Percentiles rank a stretch among this genome's conserved stretches.
phyloP scores from a whole-genome alignment of 768 basidiomycete genomes.

The Suillus brevipes region DNA sequence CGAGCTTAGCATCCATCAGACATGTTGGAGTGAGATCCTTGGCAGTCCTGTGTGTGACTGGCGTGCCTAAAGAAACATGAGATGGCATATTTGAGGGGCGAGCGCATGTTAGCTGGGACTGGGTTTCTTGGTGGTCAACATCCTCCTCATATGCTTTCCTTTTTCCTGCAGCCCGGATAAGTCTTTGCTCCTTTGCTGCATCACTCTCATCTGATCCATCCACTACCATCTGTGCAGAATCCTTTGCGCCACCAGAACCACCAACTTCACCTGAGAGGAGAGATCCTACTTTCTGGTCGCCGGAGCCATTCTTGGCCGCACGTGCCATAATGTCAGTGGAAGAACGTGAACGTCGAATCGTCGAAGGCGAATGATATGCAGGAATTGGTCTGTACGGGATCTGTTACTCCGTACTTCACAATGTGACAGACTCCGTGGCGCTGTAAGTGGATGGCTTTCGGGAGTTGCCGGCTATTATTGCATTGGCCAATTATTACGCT shows the following conservation, averaged over 20 bases:
- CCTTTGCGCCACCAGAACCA: background rate
- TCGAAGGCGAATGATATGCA: no score
- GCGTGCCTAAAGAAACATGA: background rate
- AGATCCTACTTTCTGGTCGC: background rate
- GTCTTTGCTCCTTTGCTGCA: background rate
- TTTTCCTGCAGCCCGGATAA: background rate
- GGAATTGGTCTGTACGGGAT: no score
- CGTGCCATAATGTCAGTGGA: background rate
- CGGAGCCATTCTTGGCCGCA: background rate
- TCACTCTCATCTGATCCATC: background rate
- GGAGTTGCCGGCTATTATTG: no score
- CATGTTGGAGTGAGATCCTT: background rate
- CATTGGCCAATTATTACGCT: no score
- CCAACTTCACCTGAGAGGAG: background rate
- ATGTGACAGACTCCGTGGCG: no score
- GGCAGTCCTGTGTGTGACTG: background rate
- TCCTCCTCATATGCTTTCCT: background rate
- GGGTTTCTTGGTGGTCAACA: background rate
- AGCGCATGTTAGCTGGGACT: background rate
- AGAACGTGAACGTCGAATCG: no score
- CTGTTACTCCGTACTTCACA: no score
- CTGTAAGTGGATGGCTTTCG: no score
- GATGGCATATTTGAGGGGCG: background rate
- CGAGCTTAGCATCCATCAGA: background rate
- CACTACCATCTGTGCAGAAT: background rate